A percentile compares a stretch with the other conserved stretches of the same genome.
Evolutionary conservation across 495 filamentous ascomycete species (phyloP).

Genomic region (Aspergillus sclerotioniger): DNA sequence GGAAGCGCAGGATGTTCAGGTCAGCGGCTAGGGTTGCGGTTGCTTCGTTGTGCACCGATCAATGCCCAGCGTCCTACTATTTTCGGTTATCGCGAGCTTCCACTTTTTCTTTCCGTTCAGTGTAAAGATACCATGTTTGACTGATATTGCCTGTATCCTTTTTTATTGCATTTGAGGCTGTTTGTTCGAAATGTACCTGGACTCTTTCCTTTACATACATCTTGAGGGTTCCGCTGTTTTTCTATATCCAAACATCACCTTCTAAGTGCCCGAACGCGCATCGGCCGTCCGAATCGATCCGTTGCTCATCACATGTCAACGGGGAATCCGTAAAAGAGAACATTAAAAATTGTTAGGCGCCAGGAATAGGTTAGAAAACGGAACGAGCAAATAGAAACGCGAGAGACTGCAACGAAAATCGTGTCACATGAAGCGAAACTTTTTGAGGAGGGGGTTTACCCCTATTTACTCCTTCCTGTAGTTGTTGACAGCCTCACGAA

Average conservation of each 20-base stretch:
- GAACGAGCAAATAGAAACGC: not conserved
- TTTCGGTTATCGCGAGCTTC: not conserved
- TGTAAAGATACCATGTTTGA: conserved; percentile 13
- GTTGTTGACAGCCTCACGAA: conserved; percentile 77
- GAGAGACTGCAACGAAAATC: not conserved
- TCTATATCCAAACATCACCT: not conserved
- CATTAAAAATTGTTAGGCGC: not conserved
- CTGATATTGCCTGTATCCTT: not conserved
- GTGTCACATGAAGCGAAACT: not conserved
- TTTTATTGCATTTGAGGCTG: not conserved
- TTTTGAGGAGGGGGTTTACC: too few relatives aligned
- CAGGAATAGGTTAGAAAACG: not conserved
- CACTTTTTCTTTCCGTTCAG: conserved; percentile 1
- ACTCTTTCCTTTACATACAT: conserved; percentile 1
- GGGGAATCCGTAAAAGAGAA: too few relatives aligned
- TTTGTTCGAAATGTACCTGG: conserved; percentile 1
- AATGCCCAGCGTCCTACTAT: not conserved
- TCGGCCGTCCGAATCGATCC: not conserved
- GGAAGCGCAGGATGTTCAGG: not conserved
- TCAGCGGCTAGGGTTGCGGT: not conserved
- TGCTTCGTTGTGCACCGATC: not conserved
- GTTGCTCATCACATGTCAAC: conserved; percentile 3
- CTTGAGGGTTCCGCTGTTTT: not conserved
- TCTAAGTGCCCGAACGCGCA: not conserved
- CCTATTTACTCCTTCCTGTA: conserved; percentile 24